These are phyloP conservation scores for Gryganskiella cystojenkinii DNA, from an alignment of 192 early-diverging fungal genomes.

Conservation along the genomic window DNA sequence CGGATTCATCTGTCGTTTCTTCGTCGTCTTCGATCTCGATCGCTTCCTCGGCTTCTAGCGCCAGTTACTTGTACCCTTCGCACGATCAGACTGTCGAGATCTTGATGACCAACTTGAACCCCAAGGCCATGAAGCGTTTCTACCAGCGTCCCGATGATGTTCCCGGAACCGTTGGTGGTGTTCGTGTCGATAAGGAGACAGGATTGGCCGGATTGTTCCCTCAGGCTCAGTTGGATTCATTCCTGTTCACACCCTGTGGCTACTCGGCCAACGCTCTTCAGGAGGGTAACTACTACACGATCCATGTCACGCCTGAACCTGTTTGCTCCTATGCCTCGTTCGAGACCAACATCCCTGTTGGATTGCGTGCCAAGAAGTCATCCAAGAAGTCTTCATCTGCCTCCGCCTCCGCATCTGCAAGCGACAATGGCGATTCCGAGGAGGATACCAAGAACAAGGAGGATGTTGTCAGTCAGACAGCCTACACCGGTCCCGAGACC, in stretches of 20 bases:
- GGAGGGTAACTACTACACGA: slow-evolving; percentile 91
- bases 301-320: slow-evolving; percentile 98
- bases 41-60: slow-evolving; percentile 39
- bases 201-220: slow-evolving; percentile 90
- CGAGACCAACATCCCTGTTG: slow-evolving; percentile 90
- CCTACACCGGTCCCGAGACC: slow-evolving; percentile 83
- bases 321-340: slow-evolving; percentile 99
- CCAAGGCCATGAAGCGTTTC: slow-evolving; percentile 82
- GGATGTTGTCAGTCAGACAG: slow-evolving; percentile 77
- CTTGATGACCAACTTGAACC: slow-evolving; percentile 93
- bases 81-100: slow-evolving; percentile 97
- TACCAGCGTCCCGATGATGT: slow-evolving; percentile 72
- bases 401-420: slow-evolving; percentile 20
- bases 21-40: slow-evolving; percentile 51
- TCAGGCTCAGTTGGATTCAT: slow-evolving; percentile 84
- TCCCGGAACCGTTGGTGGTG: slow-evolving; percentile 71
- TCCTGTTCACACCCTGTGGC: slow-evolving; percentile 94
- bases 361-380: slow-evolving; percentile 53
- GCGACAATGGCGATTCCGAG: slow-evolving; percentile 32
- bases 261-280: slow-evolving; percentile 93
- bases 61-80: slow-evolving; percentile 47
- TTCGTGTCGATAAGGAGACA: slow-evolving; percentile 76
- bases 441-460: slow-evolving; percentile 59
- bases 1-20: slow-evolving; percentile 31
- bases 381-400: slow-evolving; percentile 7